These are phyloP conservation scores for Naganishia randhawae DNA, from an alignment of 768 basidiomycete species.

Conservation along the genomic window DNA sequence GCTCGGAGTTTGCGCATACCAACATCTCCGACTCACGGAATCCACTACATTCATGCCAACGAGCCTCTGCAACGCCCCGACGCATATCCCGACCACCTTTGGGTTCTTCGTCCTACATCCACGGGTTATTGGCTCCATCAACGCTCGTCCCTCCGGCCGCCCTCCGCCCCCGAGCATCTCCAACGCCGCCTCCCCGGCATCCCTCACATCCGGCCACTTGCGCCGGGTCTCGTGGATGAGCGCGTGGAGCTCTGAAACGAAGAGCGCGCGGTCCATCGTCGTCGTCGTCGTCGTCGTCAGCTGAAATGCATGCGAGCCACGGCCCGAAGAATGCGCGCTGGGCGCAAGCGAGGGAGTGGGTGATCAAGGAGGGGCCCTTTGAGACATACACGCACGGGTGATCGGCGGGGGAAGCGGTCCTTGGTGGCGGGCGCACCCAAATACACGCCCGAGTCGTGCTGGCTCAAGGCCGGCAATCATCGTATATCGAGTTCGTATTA, in stretches of 20 bases:
- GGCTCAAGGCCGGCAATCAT: too few species aligned
- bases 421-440: too few species aligned
- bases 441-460: too few species aligned
- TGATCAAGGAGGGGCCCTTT: too few species aligned
- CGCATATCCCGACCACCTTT: slow-evolving; percentile 87
- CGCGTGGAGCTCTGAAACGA: slow-evolving; percentile 57
- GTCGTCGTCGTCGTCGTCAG: neutral
- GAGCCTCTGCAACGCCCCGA: slow-evolving; percentile 84
- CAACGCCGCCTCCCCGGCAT: slow-evolving; percentile 44
- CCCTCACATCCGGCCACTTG: slow-evolving; percentile 87
- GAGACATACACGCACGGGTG: too few species aligned
- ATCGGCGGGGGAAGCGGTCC: too few species aligned
- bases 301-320: neutral
- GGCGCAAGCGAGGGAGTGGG: too few species aligned
- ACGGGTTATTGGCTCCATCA: slow-evolving; percentile 85
- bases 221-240: slow-evolving; percentile 81
- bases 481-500: too few species aligned
- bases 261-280: slow-evolving; percentile 44
- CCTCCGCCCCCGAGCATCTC: slow-evolving; percentile 33
- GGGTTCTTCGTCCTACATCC: slow-evolving; percentile 88
- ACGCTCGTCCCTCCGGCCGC: slow-evolving; percentile 59
- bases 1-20: neutral
- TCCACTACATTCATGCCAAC: slow-evolving; percentile 80
- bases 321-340: too few species aligned
- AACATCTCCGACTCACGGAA: slow-evolving; percentile 43